phyloP scores from a whole-genome alignment of 2,329 filamentous ascomycete species.

The Magnaporthiopsis incrustans region DNA sequence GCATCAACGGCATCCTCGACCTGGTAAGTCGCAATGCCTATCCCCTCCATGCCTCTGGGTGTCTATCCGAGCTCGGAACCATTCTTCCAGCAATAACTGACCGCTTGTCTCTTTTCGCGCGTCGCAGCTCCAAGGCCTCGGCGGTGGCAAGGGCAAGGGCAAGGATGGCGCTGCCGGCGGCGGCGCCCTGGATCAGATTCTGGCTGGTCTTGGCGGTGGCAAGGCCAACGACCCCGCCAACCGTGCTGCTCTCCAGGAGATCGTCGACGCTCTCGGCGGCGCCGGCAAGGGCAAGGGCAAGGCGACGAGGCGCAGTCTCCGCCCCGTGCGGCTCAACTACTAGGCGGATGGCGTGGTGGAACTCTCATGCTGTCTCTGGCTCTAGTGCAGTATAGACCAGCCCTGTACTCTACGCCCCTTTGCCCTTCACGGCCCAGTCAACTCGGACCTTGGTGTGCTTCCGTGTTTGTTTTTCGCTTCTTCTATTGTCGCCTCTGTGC shows the following conservation, averaged over 20 bases:
- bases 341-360: neutral
- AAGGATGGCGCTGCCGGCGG: neutral
- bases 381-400: neutral
- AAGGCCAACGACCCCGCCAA: neutral
- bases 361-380: neutral
- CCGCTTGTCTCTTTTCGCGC: neutral
- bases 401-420: neutral
- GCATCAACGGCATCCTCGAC: neutral
- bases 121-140: neutral
- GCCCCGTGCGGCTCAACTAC: neutral
- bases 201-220: neutral
- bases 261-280: neutral
- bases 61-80: no score
- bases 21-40: neutral
- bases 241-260: neutral
- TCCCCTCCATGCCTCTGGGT: neutral
- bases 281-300: neutral
- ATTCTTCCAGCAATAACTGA: neutral
- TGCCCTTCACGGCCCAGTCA: neutral
- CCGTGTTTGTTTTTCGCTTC: neutral
- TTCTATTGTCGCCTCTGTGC: neutral
- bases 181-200: neutral
- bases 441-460: neutral
- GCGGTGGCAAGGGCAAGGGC: neutral
- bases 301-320: neutral